Evolutionary conservation across 2,329 filamentous ascomycete species (phyloP).

Genomic region (Leptographium wingfieldii): DNA sequence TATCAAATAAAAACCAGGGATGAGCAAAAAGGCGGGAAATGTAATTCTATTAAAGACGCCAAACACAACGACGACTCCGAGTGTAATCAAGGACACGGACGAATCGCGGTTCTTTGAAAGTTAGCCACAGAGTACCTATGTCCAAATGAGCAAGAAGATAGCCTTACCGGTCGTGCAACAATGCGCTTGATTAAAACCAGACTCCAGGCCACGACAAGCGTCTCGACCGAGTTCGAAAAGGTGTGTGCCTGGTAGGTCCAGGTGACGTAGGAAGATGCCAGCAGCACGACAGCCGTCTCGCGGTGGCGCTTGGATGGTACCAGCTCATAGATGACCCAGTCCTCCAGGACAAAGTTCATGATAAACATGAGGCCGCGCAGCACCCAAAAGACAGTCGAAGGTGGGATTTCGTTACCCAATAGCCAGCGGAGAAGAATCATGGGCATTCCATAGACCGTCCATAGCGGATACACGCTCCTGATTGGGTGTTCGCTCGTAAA

Average conservation of each 20-base stretch:
- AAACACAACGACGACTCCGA: constrained; percentile 72
- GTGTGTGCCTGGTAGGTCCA: constrained; percentile 99
- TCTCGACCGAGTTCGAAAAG: constrained; percentile 96
- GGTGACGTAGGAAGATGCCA: constrained; percentile 94
- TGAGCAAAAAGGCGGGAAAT: constrained; percentile 81
- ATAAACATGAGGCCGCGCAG: constrained; percentile 85
- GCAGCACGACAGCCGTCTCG: constrained; percentile 63
- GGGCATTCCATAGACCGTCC: constrained; percentile 86
- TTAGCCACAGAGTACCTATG: constrained; percentile 38
- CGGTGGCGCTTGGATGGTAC: constrained; percentile 62
- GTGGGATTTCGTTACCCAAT: constrained; percentile 69
- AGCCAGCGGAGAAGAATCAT: constrained; percentile 90
- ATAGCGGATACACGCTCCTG: constrained; percentile 91
- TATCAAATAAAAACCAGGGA: constrained; percentile 72
- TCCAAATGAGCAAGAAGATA: constrained; percentile 17
- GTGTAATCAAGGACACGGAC: constrained; percentile 61
- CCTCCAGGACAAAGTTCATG: constrained; percentile 89
- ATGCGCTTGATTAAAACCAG: constrained; percentile 85
- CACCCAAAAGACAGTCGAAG: constrained; percentile 81
- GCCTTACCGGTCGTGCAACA: constrained; percentile 31
- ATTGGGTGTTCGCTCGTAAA: constrained; percentile 82
- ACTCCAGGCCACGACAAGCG: constrained; percentile 83
- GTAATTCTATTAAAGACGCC: constrained; percentile 95
- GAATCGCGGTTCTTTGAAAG: constrained; percentile 49
- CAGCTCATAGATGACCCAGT: constrained; percentile 93